phyloP scores from a whole-genome alignment of 1,284 basidiomycete species.

The Ustilago vetiveriae region DNA sequence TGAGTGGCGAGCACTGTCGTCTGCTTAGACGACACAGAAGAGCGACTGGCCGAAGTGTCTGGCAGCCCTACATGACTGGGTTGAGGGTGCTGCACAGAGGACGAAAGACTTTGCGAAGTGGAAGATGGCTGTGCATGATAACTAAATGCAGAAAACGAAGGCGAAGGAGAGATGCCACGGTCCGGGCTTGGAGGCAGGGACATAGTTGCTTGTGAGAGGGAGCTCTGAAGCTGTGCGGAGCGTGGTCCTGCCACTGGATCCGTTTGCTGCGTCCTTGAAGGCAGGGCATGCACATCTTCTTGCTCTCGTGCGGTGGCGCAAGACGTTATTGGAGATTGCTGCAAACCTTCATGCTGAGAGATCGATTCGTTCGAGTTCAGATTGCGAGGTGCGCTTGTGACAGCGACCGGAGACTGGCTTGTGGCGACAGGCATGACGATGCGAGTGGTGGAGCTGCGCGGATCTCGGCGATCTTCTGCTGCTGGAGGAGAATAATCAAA shows the following conservation, averaged over 20 bases:
- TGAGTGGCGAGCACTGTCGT: background rate
- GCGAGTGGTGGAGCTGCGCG: constrained; percentile 30
- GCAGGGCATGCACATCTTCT: background rate
- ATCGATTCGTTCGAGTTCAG: background rate
- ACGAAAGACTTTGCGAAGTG: constrained; percentile 3
- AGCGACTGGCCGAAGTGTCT: too few relatives aligned
- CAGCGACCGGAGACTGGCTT: constrained; percentile 7
- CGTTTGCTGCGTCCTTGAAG: background rate
- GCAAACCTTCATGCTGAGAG: background rate
- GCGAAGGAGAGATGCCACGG: constrained; percentile 24
- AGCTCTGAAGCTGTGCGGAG: constrained; percentile 11
- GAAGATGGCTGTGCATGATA: constrained; percentile 16
- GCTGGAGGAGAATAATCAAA: constrained; percentile 21
- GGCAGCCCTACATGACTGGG: too few relatives aligned
- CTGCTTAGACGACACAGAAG: too few relatives aligned
- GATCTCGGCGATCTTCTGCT: constrained; percentile 41
- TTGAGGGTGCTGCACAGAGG: background rate
- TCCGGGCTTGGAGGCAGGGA: constrained; percentile 24
- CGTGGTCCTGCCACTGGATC: background rate
- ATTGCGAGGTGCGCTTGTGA: constrained; percentile 4
- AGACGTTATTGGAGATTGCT: constrained; percentile 11
- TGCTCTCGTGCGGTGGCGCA: background rate
- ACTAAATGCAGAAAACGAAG: constrained; percentile 23
- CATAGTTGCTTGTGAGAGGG: constrained; percentile 20
- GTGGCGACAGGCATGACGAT: constrained; percentile 33